phyloP scores from a whole-genome alignment of 2,329 filamentous ascomycete species.

The Monosporascus sp. region DNA sequence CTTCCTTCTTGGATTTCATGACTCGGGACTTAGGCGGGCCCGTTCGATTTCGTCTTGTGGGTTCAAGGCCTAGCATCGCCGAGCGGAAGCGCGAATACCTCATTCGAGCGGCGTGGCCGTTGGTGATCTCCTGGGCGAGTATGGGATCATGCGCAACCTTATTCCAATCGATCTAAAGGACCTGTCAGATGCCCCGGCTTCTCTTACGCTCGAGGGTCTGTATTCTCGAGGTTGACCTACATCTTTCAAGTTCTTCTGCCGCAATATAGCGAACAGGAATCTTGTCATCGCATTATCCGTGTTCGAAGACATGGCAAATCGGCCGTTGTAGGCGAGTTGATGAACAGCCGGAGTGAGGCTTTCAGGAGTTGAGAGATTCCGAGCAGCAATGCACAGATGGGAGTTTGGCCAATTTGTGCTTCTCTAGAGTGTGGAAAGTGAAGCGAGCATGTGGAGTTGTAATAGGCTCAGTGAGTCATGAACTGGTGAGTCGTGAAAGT shows the following conservation, averaged over 20 bases:
- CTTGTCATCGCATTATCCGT: constrained; percentile 52
- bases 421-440: constrained; percentile 13
- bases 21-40: constrained; percentile 35
- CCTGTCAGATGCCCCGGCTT: constrained; percentile 8
- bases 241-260: constrained; percentile 56
- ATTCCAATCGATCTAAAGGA: constrained; percentile 53
- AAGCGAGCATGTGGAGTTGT: constrained; percentile 25
- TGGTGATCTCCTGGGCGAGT: constrained; percentile 48
- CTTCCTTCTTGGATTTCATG: constrained; percentile 39
- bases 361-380: constrained; percentile 11
- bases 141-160: constrained; percentile 50
- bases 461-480: constrained; percentile 34
- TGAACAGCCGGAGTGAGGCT: constrained; percentile 2
- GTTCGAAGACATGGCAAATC: constrained; percentile 44
- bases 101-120: constrained; percentile 58
- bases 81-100: constrained; percentile 49
- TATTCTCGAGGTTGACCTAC: constrained; percentile 32
- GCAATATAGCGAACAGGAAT: constrained; percentile 54
- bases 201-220: background rate
- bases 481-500: constrained; percentile 29
- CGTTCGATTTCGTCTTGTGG: constrained; percentile 40
- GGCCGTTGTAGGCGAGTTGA: constrained; percentile 4
- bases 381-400: constrained; percentile 24
- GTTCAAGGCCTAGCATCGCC: constrained; percentile 41
- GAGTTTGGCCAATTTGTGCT: constrained; percentile 14